These are phyloP conservation scores for Rhynchosporium agropyri DNA, from an alignment of 2,329 filamentous ascomycete species.

Conservation along the genomic window DNA sequence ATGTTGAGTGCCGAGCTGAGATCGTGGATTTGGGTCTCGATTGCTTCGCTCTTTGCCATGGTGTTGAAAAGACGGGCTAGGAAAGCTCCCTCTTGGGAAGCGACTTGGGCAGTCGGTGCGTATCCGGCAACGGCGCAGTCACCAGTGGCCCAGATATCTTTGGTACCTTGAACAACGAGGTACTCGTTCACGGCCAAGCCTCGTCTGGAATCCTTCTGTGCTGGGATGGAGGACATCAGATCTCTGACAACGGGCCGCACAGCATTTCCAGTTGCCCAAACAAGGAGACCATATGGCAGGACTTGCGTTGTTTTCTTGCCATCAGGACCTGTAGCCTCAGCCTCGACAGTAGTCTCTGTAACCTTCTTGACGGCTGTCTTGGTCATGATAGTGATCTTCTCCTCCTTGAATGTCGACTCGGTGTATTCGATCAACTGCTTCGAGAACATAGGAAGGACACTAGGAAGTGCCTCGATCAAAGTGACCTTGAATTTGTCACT, in stretches of 20 bases:
- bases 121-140: constrained; percentile 98
- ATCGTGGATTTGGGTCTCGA: constrained; percentile 74
- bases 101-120: constrained; percentile 95
- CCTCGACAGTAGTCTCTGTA: constrained; percentile 89
- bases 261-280: constrained; percentile 98
- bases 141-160: constrained; percentile 97
- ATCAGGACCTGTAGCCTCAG: constrained; percentile 78
- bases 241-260: constrained; percentile 87
- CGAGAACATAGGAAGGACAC: constrained; percentile 96
- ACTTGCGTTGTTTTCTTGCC: constrained; percentile 79
- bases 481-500: constrained; percentile 95
- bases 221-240: constrained; percentile 87
- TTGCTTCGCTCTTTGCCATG: constrained; percentile 89
- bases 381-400: constrained; percentile 95
- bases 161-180: constrained; percentile 93
- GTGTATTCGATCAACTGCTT: constrained; percentile 99
- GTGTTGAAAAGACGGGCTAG: constrained; percentile 96
- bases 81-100: constrained; percentile 93
- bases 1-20: constrained; percentile 67
- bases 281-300: constrained; percentile 92
- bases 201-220: constrained; percentile 91
- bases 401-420: constrained; percentile 98
- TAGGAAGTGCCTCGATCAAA: constrained; percentile 93
- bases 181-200: constrained; percentile 98
- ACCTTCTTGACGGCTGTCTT: constrained; percentile 99